Base-by-base conservation (phyloP, 352 stramenopile species). In the Blastocystis sp. region DNA sequence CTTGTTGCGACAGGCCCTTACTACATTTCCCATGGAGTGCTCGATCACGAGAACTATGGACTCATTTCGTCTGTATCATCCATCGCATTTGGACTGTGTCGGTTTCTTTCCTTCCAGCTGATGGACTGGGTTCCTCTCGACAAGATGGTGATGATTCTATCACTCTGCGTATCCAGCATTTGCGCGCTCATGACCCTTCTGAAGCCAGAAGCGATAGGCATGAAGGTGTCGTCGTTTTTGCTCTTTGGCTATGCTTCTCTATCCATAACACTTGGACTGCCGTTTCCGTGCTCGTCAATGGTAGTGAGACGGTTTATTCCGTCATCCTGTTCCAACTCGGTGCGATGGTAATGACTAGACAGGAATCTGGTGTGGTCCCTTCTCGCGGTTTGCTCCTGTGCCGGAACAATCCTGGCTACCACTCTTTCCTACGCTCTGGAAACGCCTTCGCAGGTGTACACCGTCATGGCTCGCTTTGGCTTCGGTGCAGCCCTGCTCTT, bases 221-320 rank as follows among this genome's bases (percentile, higher is more conserved):
- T 69, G 21, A 11, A 79, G 11, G 4, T n/a, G n/a, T 62, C 34
- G 19, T 64, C 43, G 17, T 64, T 79, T 34, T 64, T 45, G 61
- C 5, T 21, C 7, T 2, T 79, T 19, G 34, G 69, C 21, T 79
- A 64, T 41, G 21, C 14, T 62, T 17, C 62, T 9, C 43, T 79
- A 9, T 41, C 17, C 10, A 64, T 79, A 7, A 45, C 38, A 14
- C 0, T 79, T 61, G 69, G 28, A 41, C 69, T 79, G 11, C 69
- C 69, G 17, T 79, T 79, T 79, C 69, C 69, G 23, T 79, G 69
- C 23, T 79, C 69, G 0, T 79, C 69, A 34, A 61, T 61, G 28
- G 43, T 79, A 7, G 43, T 79, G 21, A 17, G 43, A 62, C 21
- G 62, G 28, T 79, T n/a, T 34, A 79, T 79, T 34, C 14, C 34